phyloP scores from a whole-genome alignment of 805 yeast genomes.

The Candida parachauliodes region DNA sequence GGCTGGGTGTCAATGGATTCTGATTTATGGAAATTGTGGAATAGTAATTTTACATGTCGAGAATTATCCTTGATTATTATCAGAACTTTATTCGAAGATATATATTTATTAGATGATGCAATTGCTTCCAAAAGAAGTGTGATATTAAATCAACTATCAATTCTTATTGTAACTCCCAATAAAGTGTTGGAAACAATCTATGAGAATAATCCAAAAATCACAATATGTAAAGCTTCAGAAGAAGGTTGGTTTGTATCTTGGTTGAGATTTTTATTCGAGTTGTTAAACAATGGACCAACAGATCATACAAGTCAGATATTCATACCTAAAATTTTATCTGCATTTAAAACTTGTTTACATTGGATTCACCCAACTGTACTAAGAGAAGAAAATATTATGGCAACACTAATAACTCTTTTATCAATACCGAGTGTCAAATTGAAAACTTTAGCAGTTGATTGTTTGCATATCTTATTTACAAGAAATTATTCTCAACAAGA shows the following conservation, averaged over 20 bases:
- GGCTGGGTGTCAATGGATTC: constrained; percentile 91
- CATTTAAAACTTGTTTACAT: constrained; percentile 83
- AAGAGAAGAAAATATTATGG: constrained; percentile 60
- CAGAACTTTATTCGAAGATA: constrained; percentile 88
- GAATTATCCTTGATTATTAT: constrained; percentile 76
- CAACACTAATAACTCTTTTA: constrained; percentile 58
- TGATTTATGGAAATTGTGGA: constrained; percentile 74
- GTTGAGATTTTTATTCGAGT: constrained; percentile 40
- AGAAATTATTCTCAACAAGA: constrained; percentile 61
- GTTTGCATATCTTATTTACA: constrained; percentile 84
- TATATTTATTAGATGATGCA: constrained; percentile 87
- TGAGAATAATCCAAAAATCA: constrained; percentile 60
- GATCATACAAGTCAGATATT: constrained; percentile 33
- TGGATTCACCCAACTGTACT: constrained; percentile 85
- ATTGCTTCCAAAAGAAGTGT: constrained; percentile 76
- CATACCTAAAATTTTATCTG: constrained; percentile 67
- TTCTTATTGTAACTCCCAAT: constrained; percentile 76
- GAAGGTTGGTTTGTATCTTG: constrained; percentile 89
- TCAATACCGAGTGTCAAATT: constrained; percentile 59
- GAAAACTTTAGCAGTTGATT: constrained; percentile 82
- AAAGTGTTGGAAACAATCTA: constrained; percentile 58
- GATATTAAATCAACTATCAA: constrained; percentile 77
- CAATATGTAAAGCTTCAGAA: constrained; percentile 51
- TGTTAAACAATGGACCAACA: constrained; percentile 23
- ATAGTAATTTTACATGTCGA: constrained; percentile 54